These are phyloP conservation scores for Lasiodiplodia gonubiensis DNA, from an alignment of 2,329 filamentous ascomycete genomes.

Conservation along the genomic window DNA sequence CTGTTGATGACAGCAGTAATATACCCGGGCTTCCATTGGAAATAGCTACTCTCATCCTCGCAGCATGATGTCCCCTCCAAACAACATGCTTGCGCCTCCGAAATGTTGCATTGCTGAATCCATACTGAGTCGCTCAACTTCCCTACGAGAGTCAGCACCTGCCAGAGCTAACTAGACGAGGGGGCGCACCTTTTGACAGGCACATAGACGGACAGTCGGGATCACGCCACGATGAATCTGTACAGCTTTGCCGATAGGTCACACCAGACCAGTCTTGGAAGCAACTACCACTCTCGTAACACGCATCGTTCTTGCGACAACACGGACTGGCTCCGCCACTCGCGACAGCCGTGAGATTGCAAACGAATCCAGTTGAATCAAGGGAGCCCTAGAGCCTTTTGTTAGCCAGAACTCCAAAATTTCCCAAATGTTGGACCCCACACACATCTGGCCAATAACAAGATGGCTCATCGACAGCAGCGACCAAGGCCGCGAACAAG, in stretches of 20 bases:
- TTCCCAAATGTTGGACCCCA: too few relatives aligned
- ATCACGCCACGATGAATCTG: slow-evolving; percentile 8
- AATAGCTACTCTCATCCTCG: neutral
- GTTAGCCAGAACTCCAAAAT: too few relatives aligned
- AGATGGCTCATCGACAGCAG: neutral
- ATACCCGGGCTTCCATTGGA: slow-evolving; percentile 27
- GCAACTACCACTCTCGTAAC: slow-evolving; percentile 24
- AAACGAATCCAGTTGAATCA: slow-evolving; percentile 16
- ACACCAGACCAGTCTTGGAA: slow-evolving; percentile 28
- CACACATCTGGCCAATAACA: slow-evolving; percentile 21
- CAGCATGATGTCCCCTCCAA: slow-evolving; percentile 10
- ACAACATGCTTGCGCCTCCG: slow-evolving; percentile 13
- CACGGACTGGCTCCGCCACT: slow-evolving; percentile 18
- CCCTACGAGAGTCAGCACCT: neutral
- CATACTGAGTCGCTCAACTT: neutral
- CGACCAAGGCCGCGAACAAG: neutral
- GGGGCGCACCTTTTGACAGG: slow-evolving; percentile 5
- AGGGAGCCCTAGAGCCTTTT: neutral
- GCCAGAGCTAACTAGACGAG: neutral
- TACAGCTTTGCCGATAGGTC: slow-evolving; percentile 23
- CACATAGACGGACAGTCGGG: slow-evolving; percentile 14
- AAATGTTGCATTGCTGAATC: slow-evolving; percentile 20
- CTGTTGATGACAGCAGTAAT: slow-evolving; percentile 24
- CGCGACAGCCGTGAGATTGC: slow-evolving; percentile 24
- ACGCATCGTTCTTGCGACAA: slow-evolving; percentile 21